Evolutionary conservation across 345 rosid genomes (phyloP), one percentile per base, ranked within the genome.

Genomic region (Clarkia xantiana): DNA sequence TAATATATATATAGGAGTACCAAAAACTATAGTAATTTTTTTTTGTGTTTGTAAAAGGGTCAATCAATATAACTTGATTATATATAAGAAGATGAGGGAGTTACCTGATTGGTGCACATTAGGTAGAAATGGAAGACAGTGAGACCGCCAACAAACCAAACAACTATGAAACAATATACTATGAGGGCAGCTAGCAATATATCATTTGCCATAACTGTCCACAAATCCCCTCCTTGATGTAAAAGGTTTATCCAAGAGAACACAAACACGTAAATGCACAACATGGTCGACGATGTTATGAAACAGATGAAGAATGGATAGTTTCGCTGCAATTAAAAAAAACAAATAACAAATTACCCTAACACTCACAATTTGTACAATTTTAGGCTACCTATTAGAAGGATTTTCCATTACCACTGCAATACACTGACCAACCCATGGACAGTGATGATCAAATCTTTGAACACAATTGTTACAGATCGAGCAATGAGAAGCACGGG

Each of bases 401-500:
- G 11, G 50, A 47, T 47, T 60, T 54, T 77, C 36, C 36, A 29
- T 29, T 75, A 78, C 91, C 45, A 69, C 46, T 58, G 76, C 96
- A 39, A 90, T 81, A 78, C 97, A 90, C 65, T 90, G 95, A 38
- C 97, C 97, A 45, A 86, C 97, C 97, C 97, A 86, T 10, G 97
- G 97, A 60, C 97, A 90, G 49, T 90, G 97, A 41, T 86, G 97
- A 71, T 90, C 95, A 62, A 90, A 90, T 50, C 82, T 81, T 68
- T 81, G 79, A 17, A 90, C 84, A 36, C 97, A 90, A 52, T 90
- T 90, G 69, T 86, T 86, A 69, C 97, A 90, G 59, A 77, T 71
- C 1, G 97, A 85, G 65, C 97, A 90, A 64, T 90, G 97, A 56
- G 97, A 90, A 66, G 80, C 82, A 47, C 97, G 84, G 23, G 94